Percentiles rank a stretch among this genome's conserved stretches.
Conservation (phyloP, 2,329 filamentous ascomycete species). For the Rutstroemia sp. region DNA sequence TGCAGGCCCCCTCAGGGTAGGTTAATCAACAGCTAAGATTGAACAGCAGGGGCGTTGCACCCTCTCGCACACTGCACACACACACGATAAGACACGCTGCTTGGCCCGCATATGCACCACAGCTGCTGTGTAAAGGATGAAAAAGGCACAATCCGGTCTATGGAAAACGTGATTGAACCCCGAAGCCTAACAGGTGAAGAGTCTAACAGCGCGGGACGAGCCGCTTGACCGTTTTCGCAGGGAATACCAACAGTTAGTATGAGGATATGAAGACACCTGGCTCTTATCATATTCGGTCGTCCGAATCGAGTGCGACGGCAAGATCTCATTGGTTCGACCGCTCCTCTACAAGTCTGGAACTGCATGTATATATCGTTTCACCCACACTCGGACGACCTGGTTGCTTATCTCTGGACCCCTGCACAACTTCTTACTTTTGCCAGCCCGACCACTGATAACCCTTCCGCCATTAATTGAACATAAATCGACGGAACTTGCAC, state of each 20-base stretch:
- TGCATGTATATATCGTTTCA: conserved; percentile 2
- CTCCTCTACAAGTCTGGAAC: background rate
- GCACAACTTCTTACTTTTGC: conserved; percentile 1
- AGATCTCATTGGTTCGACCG: too few species aligned
- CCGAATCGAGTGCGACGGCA: too few species aligned
- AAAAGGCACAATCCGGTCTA: background rate
- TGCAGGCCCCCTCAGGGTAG: background rate
- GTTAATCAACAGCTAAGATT: background rate
- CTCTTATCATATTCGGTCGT: background rate
- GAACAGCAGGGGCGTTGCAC: background rate
- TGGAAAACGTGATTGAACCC: too few species aligned
- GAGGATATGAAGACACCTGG: background rate
- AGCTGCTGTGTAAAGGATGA: background rate
- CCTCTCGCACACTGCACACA: background rate
- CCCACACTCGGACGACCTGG: background rate
- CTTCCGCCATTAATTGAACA: background rate
- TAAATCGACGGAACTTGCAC: background rate
- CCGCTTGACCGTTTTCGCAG: conserved; percentile 1
- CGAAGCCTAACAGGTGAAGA: background rate
- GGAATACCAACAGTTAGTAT: background rate
- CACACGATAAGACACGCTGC: background rate
- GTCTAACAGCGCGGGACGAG: background rate
- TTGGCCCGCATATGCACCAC: background rate
- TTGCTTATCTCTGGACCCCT: conserved; percentile 7
- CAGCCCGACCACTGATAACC: conserved; percentile 2